phyloP scores from a whole-genome alignment of 2,329 filamentous ascomycete genomes.

The Stromatinia cepivora region DNA sequence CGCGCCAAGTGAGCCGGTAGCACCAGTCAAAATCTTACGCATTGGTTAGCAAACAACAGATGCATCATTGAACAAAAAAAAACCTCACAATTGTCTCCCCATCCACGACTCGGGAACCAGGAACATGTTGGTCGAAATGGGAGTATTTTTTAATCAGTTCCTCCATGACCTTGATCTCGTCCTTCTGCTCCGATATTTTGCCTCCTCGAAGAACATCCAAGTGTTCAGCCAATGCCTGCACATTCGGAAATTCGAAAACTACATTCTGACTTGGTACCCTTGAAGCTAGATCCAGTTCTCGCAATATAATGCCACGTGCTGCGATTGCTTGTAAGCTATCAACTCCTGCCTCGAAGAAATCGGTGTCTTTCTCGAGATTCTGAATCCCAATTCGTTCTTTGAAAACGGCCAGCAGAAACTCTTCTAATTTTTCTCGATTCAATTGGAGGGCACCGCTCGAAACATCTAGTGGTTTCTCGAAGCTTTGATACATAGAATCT shows the following conservation, averaged over 20 bases:
- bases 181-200: slow-evolving; percentile 32
- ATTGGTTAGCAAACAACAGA: neutral
- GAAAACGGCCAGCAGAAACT: slow-evolving; percentile 23
- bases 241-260: slow-evolving; percentile 57
- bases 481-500: slow-evolving; percentile 42
- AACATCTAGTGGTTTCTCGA: slow-evolving; percentile 22
- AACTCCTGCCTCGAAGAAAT: slow-evolving; percentile 59
- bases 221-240: slow-evolving; percentile 49
- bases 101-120: slow-evolving; percentile 26
- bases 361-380: slow-evolving; percentile 44
- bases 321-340: slow-evolving; percentile 60
- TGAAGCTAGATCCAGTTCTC: slow-evolving; percentile 51
- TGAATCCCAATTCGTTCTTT: slow-evolving; percentile 18
- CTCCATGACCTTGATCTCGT: slow-evolving; percentile 46
- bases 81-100: slow-evolving; percentile 27
- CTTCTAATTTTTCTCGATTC: slow-evolving; percentile 20
- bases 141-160: slow-evolving; percentile 49
- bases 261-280: slow-evolving; percentile 54
- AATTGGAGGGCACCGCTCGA: slow-evolving; percentile 3
- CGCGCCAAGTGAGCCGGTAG: slow-evolving; percentile 64
- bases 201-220: slow-evolving; percentile 48
- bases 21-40: slow-evolving; percentile 56
- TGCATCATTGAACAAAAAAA: neutral
- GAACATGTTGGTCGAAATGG: slow-evolving; percentile 39
- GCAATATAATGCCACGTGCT: slow-evolving; percentile 53